Conservation (phyloP, 2,329 filamentous ascomycete genomes). For the Arthrobotrys pseudoclavata region DNA sequence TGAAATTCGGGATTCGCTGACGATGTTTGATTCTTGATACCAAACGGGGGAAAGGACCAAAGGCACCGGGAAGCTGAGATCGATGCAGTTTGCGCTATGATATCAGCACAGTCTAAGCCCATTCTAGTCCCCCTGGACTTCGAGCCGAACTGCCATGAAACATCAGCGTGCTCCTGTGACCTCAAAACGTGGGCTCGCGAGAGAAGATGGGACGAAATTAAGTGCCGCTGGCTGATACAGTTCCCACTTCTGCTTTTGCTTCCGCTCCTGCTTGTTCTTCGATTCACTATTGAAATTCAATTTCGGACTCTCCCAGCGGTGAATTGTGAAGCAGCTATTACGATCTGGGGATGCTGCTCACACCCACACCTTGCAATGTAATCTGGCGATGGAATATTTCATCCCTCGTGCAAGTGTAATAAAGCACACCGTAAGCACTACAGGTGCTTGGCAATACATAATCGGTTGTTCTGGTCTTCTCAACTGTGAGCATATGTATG, state of each 20-base stretch:
- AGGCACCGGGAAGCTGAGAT: conserved; percentile 9
- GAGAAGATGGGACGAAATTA: conserved; percentile 59
- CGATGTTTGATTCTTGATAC: background rate
- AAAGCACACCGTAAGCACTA: conserved; percentile 6
- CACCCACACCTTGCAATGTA: conserved; percentile 13
- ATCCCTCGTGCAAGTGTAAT: background rate
- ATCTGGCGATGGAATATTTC: background rate
- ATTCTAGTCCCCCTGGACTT: conserved; percentile 20
- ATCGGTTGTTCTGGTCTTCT: conserved; percentile 2
- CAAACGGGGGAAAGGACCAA: conserved; percentile 27
- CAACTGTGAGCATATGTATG: background rate
- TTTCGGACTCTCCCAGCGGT: conserved; percentile 3
- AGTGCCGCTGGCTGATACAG: conserved; percentile 31
- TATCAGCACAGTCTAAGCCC: conserved; percentile 16
- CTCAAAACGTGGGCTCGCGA: conserved; percentile 39
- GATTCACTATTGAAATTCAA: conserved; percentile 2
- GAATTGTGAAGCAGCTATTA: background rate
- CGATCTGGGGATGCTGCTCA: background rate
- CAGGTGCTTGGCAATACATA: conserved; percentile 11
- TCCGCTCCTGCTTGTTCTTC: background rate
- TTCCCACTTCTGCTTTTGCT: background rate
- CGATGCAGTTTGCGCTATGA: conserved; percentile 22
- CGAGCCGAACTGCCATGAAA: conserved; percentile 47
- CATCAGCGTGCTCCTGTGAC: conserved; percentile 29
- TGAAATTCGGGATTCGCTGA: background rate